Conservation (phyloP, 2,329 filamentous ascomycete genomes). For the Apiospora koreana region DNA sequence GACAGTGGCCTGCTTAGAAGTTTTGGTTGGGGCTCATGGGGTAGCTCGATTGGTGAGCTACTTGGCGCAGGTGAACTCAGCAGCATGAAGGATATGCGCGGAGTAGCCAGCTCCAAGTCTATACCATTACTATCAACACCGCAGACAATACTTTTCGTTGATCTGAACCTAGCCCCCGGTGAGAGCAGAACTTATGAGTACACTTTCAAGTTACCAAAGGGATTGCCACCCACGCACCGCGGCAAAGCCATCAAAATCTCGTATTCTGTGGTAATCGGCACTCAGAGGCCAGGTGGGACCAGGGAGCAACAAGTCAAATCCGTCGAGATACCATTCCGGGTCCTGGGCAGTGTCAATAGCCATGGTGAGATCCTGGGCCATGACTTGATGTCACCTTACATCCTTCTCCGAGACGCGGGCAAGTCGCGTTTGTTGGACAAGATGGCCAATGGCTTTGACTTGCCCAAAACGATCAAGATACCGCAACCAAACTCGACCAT, state of each 20-base stretch:
- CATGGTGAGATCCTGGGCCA: conserved; percentile 88
- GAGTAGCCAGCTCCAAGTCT: conserved; percentile 80
- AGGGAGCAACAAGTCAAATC: conserved; percentile 83
- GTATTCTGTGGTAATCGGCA: conserved; percentile 89
- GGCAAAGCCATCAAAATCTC: conserved; percentile 93
- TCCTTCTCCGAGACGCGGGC: conserved; percentile 83
- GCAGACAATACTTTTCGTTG: conserved; percentile 94
- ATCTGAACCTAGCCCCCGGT: conserved; percentile 82
- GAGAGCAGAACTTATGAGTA: conserved; percentile 90
- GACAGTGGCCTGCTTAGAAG: conserved; percentile 79
- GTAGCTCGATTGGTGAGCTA: conserved; percentile 83
- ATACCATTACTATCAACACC: conserved; percentile 93
- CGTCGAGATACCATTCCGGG: conserved; percentile 90
- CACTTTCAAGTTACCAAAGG: conserved; percentile 80
- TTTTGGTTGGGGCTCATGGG: conserved; percentile 86
- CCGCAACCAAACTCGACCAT: conserved; percentile 41
- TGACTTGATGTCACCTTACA: conserved; percentile 92
- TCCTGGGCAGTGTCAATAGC: conserved; percentile 88
- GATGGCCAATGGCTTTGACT: conserved; percentile 19
- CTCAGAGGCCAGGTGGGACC: conserved; percentile 77
- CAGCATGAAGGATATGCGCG: conserved; percentile 94
- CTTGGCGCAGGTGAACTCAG: conserved; percentile 86
- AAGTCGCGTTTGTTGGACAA: conserved; percentile 57
- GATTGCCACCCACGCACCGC: conserved; percentile 86
- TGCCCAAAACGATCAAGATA: conserved; percentile 28